phyloP scores from a whole-genome alignment of 345 rosid species.

The Boechera retrofracta region DNA sequence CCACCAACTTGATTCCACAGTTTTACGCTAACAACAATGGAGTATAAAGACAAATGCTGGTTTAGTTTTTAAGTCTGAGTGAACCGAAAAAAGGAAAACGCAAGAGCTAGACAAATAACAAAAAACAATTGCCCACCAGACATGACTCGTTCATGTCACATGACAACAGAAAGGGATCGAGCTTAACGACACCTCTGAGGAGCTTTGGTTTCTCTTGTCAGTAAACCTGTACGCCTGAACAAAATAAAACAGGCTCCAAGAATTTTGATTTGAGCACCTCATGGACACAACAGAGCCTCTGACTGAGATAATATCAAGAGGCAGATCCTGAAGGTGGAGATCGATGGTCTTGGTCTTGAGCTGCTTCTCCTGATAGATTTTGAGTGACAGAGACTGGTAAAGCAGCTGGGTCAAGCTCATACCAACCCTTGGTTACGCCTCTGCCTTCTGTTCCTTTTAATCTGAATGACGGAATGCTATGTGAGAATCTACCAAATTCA shows the following conservation, averaged over 20 bases:
- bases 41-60: constrained; percentile 11
- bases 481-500: constrained; percentile 75
- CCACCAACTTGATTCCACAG: neutral
- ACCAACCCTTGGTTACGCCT: constrained; percentile 69
- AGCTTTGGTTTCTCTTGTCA: constrained; percentile 27
- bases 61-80: constrained; percentile 17
- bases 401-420: constrained; percentile 85
- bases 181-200: constrained; percentile 4
- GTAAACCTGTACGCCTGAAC: constrained; percentile 38
- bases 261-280: constrained; percentile 3
- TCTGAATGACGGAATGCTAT: constrained; percentile 63
- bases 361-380: constrained; percentile 15
- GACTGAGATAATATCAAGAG: constrained; percentile 21
- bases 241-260: constrained; percentile 26
- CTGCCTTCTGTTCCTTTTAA: constrained; percentile 73
- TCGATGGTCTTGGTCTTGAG: constrained; percentile 23
- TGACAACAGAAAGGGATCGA: constrained; percentile 8
- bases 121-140: constrained; percentile 21
- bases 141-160: constrained; percentile 28
- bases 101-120: constrained; percentile 24
- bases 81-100: neutral
- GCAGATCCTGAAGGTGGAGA: constrained; percentile 37
- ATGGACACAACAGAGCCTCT: constrained; percentile 11
- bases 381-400: constrained; percentile 51
- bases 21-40: constrained; percentile 5